Evolutionary conservation across 2,329 filamentous ascomycete genomes (phyloP), one percentile per base, ranked within the genome.

Genomic region (Curvularia eragrostidis): DNA sequence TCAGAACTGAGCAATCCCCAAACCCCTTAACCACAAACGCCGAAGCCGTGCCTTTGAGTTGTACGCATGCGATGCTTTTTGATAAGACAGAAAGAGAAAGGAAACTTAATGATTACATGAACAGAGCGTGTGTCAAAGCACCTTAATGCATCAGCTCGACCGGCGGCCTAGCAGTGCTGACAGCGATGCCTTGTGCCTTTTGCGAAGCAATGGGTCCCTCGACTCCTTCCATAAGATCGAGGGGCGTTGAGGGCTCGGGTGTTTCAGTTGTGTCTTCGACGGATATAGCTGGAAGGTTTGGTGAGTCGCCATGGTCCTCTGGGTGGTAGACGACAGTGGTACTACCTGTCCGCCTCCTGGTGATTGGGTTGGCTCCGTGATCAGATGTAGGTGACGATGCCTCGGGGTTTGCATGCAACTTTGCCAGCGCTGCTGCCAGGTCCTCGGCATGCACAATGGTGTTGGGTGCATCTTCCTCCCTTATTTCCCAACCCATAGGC

Each of bases 391-490:
- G 69, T 10, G 64, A 67, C 0, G 65, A 54, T 5, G 56, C 56
- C n/a, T 76, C 71, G 39, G 61, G 58, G 48, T 68, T 62, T 3
- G 81, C 80, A 43, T 82, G 81, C 53, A 89, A 72, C 57, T 79
- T 82, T 15, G 82, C 77, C 50, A 89, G 73, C 15, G 87, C 87
- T 2, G 76, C 72, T 0, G 84, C 85, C 39, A 89, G 77, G 68
- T 89, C 87, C 53, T 83, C 82, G 0, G 87, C 85, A 66, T 88
- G 85, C 8, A 87, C 86, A 56, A 87, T 82, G 74, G 85, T 88
- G 74, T 89, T 89, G 5, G 87, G 87, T 10, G 86, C 84, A 24
- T 85, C 86, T 69, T 89, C 87, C 55, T 84, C 81, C 59, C 82
- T 81, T 78, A 86, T 81, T 71, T 86, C 84, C 87, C 87, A 89